phyloP scores from a whole-genome alignment of 2,329 filamentous ascomycete species.

The Penicillium crustosum region DNA sequence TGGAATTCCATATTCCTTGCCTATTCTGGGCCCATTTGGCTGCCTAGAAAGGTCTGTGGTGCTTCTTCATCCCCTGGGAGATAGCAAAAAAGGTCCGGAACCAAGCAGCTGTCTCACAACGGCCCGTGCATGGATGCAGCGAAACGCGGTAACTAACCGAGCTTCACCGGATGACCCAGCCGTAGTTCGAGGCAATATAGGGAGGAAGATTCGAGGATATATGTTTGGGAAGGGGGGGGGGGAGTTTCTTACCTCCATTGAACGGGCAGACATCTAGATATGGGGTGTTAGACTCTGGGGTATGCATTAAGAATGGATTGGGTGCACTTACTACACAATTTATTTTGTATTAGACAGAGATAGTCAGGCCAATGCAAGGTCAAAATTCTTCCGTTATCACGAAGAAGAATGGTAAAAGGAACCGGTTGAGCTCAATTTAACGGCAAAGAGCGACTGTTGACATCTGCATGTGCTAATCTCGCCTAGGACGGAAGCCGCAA shows the following conservation, averaged over 20 bases:
- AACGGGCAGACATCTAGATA: slow-evolving; percentile 2
- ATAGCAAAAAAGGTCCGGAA: slow-evolving; percentile 9
- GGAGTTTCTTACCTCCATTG: slow-evolving; percentile 14
- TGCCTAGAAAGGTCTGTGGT: slow-evolving; percentile 3
- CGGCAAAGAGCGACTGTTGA: slow-evolving; percentile 2
- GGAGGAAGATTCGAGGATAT: not conserved
- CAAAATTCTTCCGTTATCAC: not conserved
- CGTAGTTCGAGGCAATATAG: not conserved
- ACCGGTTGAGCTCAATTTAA: slow-evolving; percentile 12
- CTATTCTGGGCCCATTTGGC: not conserved
- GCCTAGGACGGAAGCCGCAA: slow-evolving; percentile 1
- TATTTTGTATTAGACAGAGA: not conserved
- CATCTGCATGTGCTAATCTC: slow-evolving; percentile 11
- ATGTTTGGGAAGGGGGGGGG: not conserved
- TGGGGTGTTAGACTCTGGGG: not conserved
- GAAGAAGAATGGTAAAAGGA: slow-evolving; percentile 1
- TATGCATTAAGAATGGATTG: too few species aligned
- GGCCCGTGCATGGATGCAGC: slow-evolving; percentile 14
- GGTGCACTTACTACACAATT: slow-evolving; percentile 3
- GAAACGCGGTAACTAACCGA: slow-evolving; percentile 9
- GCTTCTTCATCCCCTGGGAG: slow-evolving; percentile 4
- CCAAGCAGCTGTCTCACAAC: slow-evolving; percentile 21
- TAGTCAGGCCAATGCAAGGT: not conserved
- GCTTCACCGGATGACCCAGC: slow-evolving; percentile 6
- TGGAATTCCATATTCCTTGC: not conserved